Evolutionary conservation across 495 filamentous ascomycete species (phyloP), one percentile per base, ranked within the genome.

Genomic region (Monascus purpureus): DNA sequence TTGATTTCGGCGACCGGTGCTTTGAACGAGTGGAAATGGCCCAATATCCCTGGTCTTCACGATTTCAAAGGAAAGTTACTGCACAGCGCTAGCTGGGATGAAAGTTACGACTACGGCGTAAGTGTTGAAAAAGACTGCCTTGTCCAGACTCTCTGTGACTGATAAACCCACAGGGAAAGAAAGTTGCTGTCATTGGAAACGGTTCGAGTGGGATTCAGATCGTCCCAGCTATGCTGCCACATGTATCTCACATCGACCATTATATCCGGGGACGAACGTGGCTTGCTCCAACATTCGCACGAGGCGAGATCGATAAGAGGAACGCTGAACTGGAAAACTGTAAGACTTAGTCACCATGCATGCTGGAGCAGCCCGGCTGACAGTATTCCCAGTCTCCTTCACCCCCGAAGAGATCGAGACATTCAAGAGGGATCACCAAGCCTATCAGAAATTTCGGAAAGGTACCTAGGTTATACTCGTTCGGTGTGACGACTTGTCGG

Each of bases 1-100:
- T 48, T 77, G 3, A 59, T 79, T 35, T 62, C 73, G 28, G 67
- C 67, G 4, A 62, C 63, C 1, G 73, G 73, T 1, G 49, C 55
- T 2, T 53, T 80, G 39, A 75, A 77, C 38, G 61, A 58, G 20
- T 65, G 64, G 55, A 59, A 57, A 29, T 77, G 63, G 59, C 74
- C 74, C 3, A 40, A 54, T 1, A 70, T 78, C 13, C 49, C 55
- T 14, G 72, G 73, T 7, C 45, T 73, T 2, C 40, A 69, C 20
- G 41, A 59, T 2, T 78, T 70, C 43, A 51, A 61, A 22, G 73
- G 73, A 0, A 61, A 63, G 37, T 33, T 70, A 9, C 35, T 74
- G 30, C 73, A 78, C 37, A 70, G 57, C 30, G 73, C 72, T 0
- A 29, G 37, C 3, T 78, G 66, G 64, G 63, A 67, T 37, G 53